A percentile compares a stretch with the other conserved stretches of the same genome.
phyloP scores from a whole-genome alignment of 495 filamentous ascomycete genomes.

The Hypoxylon crocopeplum region DNA sequence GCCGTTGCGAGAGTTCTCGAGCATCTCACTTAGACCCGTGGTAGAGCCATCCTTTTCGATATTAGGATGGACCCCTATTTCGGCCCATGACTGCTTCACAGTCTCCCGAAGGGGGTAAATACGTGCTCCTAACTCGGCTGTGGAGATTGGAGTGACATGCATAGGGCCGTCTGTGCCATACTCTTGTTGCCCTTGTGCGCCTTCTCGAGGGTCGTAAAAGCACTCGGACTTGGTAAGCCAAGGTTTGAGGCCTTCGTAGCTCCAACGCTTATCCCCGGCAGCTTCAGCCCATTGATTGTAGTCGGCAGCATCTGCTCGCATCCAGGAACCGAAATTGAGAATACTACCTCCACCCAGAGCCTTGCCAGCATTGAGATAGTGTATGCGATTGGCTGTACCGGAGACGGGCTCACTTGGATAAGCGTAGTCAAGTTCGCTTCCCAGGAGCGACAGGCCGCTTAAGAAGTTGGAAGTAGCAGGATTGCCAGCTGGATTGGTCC shows the following conservation, averaged over 20 bases:
- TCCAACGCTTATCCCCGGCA: conserved; percentile 47
- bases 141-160: conserved; percentile 30
- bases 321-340: conserved; percentile 47
- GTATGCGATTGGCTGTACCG: conserved; percentile 30
- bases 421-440: conserved; percentile 43
- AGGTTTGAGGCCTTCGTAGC: conserved; percentile 44
- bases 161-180: conserved; percentile 44
- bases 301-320: conserved; percentile 45
- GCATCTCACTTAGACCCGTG: conserved; percentile 39
- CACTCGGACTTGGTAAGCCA: conserved; percentile 41
- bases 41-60: conserved; percentile 38
- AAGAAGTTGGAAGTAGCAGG: conserved; percentile 16
- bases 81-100: conserved; percentile 31
- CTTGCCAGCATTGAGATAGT: conserved; percentile 43
- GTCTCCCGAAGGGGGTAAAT: conserved; percentile 41
- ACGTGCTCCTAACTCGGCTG: conserved; percentile 26
- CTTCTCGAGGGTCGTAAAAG: no score
- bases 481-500: conserved; percentile 17
- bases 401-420: conserved; percentile 42
- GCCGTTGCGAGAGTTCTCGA: conserved; percentile 46
- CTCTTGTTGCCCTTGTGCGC: conserved; percentile 15
- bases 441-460: conserved; percentile 19
- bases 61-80: conserved; percentile 38
- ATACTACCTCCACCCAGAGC: conserved; percentile 45
- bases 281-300: conserved; percentile 50